phyloP scores from a whole-genome alignment of 225 moss, liverwort and hornwort species.

The Ulota crispa region DNA sequence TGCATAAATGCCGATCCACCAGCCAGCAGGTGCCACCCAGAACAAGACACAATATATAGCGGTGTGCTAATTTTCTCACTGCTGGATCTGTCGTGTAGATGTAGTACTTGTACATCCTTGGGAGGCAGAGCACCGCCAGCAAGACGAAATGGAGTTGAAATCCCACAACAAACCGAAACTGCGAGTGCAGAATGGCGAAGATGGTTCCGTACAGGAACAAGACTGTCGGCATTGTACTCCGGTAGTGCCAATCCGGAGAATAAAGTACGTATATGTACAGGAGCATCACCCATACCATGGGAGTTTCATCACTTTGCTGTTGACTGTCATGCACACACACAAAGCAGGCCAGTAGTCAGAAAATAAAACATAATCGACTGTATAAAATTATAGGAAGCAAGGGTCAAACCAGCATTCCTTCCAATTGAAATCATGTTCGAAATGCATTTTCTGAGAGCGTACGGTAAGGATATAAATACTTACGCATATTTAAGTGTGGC shows the following conservation, averaged over 20 bases:
- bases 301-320: conserved; percentile 98
- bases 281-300: conserved; percentile 99
- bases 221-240: conserved; percentile 95
- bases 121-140: conserved; percentile 89
- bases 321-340: conserved; percentile 52
- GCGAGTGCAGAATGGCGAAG: conserved; percentile 83
- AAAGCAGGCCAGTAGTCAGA: conserved; percentile 17
- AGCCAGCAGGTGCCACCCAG: conserved; percentile 81
- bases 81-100: conserved; percentile 78
- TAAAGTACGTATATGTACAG: conserved; percentile 97
- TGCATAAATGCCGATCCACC: conserved; percentile 80
- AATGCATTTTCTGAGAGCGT: background rate
- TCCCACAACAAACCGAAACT: conserved; percentile 88
- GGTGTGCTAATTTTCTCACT: conserved; percentile 80
- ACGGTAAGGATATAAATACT: conserved; percentile 28
- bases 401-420: background rate
- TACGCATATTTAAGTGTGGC: conserved; percentile 87
- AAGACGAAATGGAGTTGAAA: conserved; percentile 89
- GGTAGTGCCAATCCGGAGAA: conserved; percentile 98
- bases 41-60: conserved; percentile 70
- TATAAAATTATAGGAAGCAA: background rate
- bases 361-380: background rate
- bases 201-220: conserved; percentile 88
- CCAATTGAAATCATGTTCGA: background rate
- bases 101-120: conserved; percentile 99